Percentiles rank a stretch among this genome's conserved stretches.
phyloP scores from a whole-genome alignment of 2,329 filamentous ascomycete species.

The Chrysoporthe deuterocubensis region DNA sequence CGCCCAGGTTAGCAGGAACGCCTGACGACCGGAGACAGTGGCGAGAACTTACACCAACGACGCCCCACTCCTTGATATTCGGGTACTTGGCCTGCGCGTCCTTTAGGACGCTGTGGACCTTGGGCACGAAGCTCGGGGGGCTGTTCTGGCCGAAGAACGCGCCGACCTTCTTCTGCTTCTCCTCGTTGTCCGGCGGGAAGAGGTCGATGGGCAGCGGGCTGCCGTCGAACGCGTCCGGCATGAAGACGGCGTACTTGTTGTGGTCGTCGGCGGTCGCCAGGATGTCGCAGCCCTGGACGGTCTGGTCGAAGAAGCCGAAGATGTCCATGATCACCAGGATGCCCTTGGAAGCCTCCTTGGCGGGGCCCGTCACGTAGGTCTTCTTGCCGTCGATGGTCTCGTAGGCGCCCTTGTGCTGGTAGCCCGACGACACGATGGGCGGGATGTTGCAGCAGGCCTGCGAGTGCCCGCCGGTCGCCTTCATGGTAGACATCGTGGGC shows the following conservation, averaged over 20 bases:
- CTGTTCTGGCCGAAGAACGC: slow-evolving; percentile 61
- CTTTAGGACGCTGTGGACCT: slow-evolving; percentile 59
- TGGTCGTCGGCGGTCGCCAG: slow-evolving; percentile 58
- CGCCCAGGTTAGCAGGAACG: background rate
- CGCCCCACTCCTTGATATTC: slow-evolving; percentile 61
- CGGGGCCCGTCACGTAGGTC: slow-evolving; percentile 54
- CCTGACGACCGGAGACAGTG: background rate
- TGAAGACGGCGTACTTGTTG: slow-evolving; percentile 81
- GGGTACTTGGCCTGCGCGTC: slow-evolving; percentile 57
- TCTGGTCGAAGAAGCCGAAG: slow-evolving; percentile 73
- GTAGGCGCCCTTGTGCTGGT: slow-evolving; percentile 50
- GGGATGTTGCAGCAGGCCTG: slow-evolving; percentile 51
- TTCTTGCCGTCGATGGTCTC: slow-evolving; percentile 49
- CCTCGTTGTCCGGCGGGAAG: slow-evolving; percentile 67
- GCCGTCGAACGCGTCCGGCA: slow-evolving; percentile 90
- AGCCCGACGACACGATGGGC: slow-evolving; percentile 49
- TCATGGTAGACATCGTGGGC: slow-evolving; percentile 41
- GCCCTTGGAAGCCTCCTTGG: slow-evolving; percentile 54
- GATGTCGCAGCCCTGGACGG: slow-evolving; percentile 72
- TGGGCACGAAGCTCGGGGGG: slow-evolving; percentile 50
- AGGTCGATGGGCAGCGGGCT: slow-evolving; percentile 62
- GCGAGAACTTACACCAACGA: slow-evolving; percentile 56
- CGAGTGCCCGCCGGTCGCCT: slow-evolving; percentile 43
- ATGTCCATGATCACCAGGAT: slow-evolving; percentile 69
- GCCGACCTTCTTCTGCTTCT: slow-evolving; percentile 64